These are phyloP conservation scores for Aspergillus panamensis DNA, from an alignment of 495 filamentous ascomycete genomes.

Conservation along the genomic window DNA sequence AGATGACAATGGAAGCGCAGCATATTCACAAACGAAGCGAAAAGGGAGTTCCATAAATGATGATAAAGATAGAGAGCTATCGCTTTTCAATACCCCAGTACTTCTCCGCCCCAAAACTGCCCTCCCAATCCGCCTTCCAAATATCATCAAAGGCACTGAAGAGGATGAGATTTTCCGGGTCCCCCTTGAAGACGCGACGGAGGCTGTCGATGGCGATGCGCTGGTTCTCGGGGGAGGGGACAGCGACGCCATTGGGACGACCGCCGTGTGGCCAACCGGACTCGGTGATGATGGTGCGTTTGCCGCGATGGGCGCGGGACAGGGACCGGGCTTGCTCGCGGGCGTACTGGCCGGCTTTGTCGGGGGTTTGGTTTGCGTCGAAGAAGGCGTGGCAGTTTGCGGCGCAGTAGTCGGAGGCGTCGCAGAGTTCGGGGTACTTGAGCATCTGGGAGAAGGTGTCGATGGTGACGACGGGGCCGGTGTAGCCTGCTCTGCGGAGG, in stretches of 20 bases:
- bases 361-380: constrained; percentile 54
- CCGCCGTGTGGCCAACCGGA: constrained; percentile 79
- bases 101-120: constrained; percentile 66
- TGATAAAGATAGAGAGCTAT: constrained; percentile 9
- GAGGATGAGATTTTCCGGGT: constrained; percentile 52
- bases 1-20: too few species aligned
- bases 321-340: constrained; percentile 50
- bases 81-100: constrained; percentile 60
- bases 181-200: constrained; percentile 45
- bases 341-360: constrained; percentile 62
- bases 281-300: constrained; percentile 64
- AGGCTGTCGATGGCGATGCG: constrained; percentile 60
- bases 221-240: constrained; percentile 64
- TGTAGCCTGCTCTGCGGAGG: constrained; percentile 62
- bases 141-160: constrained; percentile 73
- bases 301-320: constrained; percentile 45
- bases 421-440: constrained; percentile 65
- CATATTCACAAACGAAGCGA: too few species aligned
- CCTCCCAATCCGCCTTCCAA: constrained; percentile 69
- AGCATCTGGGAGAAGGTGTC: constrained; percentile 70
- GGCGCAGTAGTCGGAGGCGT: constrained; percentile 71
- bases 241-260: constrained; percentile 56
- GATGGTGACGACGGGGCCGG: constrained; percentile 71
- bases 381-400: constrained; percentile 87
- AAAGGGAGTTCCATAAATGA: not conserved